Evolutionary conservation across 177 flowering plant species (phyloP).

Genomic region (Vitis hybrid): DNA sequence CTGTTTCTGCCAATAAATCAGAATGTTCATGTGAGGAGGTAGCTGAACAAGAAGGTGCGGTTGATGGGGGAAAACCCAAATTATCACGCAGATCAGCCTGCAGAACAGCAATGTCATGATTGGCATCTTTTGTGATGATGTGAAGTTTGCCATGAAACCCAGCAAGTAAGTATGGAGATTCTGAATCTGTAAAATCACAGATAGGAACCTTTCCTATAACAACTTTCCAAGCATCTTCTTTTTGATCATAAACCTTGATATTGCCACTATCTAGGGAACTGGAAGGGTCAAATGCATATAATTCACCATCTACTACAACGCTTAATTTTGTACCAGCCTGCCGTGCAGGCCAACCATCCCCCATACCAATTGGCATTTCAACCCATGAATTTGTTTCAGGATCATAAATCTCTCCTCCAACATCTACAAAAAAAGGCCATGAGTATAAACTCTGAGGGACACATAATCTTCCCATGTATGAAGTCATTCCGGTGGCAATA

Average conservation of each 20-base stretch:
- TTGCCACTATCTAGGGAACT: conserved; percentile 62
- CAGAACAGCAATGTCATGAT: conserved; percentile 46
- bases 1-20: conserved; percentile 30
- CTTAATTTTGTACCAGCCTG: conserved; percentile 80
- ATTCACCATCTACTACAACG: conserved; percentile 67
- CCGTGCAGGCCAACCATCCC: conserved; percentile 86
- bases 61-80: conserved; percentile 28
- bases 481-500: conserved; percentile 86
- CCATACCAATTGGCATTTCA: conserved; percentile 94
- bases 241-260: conserved; percentile 71
- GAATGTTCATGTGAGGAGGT: conserved; percentile 23
- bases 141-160: conserved; percentile 80
- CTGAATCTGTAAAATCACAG: conserved; percentile 59
- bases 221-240: conserved; percentile 80
- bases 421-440: conserved; percentile 92
- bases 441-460: conserved; percentile 86
- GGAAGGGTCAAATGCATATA: conserved; percentile 86
- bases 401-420: conserved; percentile 86
- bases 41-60: conserved; percentile 23
- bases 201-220: conserved; percentile 68
- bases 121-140: conserved; percentile 68
- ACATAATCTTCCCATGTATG: conserved; percentile 68
- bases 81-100: conserved; percentile 51
- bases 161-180: conserved; percentile 80
- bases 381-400: conserved; percentile 71